Percentiles rank a stretch among this genome's conserved stretches.
Evolutionary conservation across 1,139 yeast species (phyloP).

Genomic region (Yamadazyma pseudoaaseri): DNA sequence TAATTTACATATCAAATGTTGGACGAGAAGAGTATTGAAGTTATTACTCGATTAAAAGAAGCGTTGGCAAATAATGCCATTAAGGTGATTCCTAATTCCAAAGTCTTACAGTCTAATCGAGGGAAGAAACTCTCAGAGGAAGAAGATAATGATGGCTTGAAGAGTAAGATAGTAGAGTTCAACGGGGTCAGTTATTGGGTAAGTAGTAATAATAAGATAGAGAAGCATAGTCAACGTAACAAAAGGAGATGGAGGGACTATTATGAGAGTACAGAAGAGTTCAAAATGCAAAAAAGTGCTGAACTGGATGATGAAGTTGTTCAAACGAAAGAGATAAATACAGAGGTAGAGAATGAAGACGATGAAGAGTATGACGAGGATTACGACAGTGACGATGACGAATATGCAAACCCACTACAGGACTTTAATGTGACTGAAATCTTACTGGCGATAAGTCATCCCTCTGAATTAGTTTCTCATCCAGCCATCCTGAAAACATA

Average conservation of each 20-base stretch:
- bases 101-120: conserved; percentile 29
- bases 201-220: conserved; percentile 36
- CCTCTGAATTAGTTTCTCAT: conserved; percentile 75
- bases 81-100: conserved; percentile 11
- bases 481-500: conserved; percentile 70
- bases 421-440: conserved; percentile 49
- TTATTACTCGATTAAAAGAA: conserved; percentile 40
- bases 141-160: conserved; percentile 24
- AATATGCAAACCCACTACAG: conserved; percentile 34
- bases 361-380: conserved; percentile 26
- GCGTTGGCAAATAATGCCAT: conserved; percentile 24
- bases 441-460: conserved; percentile 75
- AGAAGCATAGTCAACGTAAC: conserved; percentile 24
- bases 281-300: conserved; percentile 5
- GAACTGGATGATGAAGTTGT: conserved; percentile 11
- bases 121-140: conserved; percentile 31
- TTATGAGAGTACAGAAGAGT: conserved; percentile 21
- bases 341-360: conserved; percentile 21
- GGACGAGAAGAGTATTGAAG: conserved; percentile 40
- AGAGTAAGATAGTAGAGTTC: conserved; percentile 40
- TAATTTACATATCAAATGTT: conserved; percentile 27
- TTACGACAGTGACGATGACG: conserved; percentile 22
- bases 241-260: conserved; percentile 41
- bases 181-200: conserved; percentile 42
- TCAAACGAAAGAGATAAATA: conserved; percentile 37